Evolutionary conservation across 2,329 filamentous ascomycete species (phyloP), one percentile per base, ranked within the genome.

Genomic region (Penicillium palitans): DNA sequence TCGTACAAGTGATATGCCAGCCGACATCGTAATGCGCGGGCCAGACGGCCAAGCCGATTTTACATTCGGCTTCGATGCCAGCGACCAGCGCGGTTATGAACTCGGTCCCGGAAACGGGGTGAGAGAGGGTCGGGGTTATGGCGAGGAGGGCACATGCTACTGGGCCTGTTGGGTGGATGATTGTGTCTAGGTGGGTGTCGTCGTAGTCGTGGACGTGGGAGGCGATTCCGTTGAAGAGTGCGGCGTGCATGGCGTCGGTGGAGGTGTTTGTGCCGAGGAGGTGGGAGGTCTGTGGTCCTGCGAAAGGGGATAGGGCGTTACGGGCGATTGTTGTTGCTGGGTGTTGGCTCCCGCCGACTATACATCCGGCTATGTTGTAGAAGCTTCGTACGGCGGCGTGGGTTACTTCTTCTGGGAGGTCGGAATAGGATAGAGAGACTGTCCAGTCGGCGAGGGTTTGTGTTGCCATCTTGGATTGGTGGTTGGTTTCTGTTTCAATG

Each of bases 131-230:
- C 15, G 79, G 74, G 1, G 82, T 79, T 33, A 66, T 50, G 9
- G 58, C 58, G 3, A 84, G 73, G 2, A 84, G 65, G 0, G 82
- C 82, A 41, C 74, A 78, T 1, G 80, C 79, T 0, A 84, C 79
- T 0, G 81, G 79, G 0, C 82, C 81, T 0, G 81, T 77, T 0
- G 82, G 82, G 61, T 85, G 83, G 45, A 84, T 84, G 61, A 84
- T 81, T 6, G 80, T 84, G 47, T 81, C 80, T 1, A 84, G 72
- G 61, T 84, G 82, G 1, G 81, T 84, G 65, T 84, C 81, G 60
- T 85, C 82, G 66, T 84, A 85, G 64, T 84, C 81, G 57, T 84
- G 79, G 4, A 83, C 80, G 59, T 84, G 81, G 31, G 79, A 82
- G 13, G 81, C 79, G 44, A 84, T 83, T 27, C 82, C 82, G 59